Evolutionary conservation across 768 basidiomycete genomes (phyloP), one percentile per base, ranked within the genome.

Genomic region (Stropharia rugosoannulata): DNA sequence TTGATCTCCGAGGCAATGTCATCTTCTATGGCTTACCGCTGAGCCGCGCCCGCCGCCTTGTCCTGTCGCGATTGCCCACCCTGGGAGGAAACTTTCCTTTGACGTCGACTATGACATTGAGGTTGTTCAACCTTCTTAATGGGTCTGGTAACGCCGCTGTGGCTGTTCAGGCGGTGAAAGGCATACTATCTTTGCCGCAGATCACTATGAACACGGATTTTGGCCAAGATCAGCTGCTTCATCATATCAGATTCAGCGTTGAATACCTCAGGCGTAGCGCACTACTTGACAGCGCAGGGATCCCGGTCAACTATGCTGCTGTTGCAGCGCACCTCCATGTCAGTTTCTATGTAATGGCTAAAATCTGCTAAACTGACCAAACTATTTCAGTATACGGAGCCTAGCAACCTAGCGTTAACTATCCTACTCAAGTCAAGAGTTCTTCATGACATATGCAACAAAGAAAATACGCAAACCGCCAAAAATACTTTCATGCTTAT

Each of bases 1-100:
- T 77, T 56, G 87, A 89, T 62, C 75, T 85, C 5, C 73, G 85
- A 0, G 87, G 88, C 6, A 86, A 85, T 50, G 87, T 89, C 38
- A 74, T 90, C 2, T 90, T 90, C 71, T 88, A 86, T 62, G 87
- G 86, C 19, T 64, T 90, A 6, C 69, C 85, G 3, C 75, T 85
- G 64, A 81, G 85, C 55, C 77, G 85, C 39, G 80, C 87, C 3
- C 81, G 86, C 58, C 80, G 86, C 25, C 70, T 90, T 22, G 72
- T 85, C 5, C 68, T 88, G 0, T 90, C 89, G 13, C 81, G 75
- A 61, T 73, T 86, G 19, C 89, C 85, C 4, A 76, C 80, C 11
- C 75, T 89, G 4, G 76, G 79, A 35, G 85, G 84, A 15, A 81
- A 77, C 54, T 89, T 87, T 69, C 88, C 87, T 0, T 62, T 89